Evolutionary conservation across 441 rosid genomes (phyloP).

Genomic region (Flueggea neowawraea): DNA sequence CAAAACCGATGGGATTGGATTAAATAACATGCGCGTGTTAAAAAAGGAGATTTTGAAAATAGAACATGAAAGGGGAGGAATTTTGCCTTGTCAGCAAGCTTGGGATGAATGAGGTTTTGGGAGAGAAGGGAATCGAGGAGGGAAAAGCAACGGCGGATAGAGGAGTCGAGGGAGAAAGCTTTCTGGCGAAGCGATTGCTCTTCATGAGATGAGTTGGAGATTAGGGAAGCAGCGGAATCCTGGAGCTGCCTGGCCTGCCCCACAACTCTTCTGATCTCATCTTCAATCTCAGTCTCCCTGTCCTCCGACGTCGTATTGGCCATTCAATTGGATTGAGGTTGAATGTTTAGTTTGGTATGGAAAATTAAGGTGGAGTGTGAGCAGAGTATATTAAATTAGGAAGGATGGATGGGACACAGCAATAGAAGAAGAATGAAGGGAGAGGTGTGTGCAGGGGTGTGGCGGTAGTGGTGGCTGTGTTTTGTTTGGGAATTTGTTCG

Average conservation of each 20-base stretch:
- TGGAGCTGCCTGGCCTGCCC: constrained; percentile 83
- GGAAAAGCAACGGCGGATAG: constrained; percentile 63
- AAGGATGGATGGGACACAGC: no score
- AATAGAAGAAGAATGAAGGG: no score
- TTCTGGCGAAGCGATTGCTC: constrained; percentile 73
- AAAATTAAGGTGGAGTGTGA: no score
- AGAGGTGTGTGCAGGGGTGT: no score
- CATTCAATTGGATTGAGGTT: no score
- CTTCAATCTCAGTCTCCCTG: constrained; percentile 38
- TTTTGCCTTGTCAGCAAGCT: constrained; percentile 57
- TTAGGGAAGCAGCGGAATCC: constrained; percentile 60
- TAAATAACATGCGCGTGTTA: constrained; percentile 2
- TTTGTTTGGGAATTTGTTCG: no score
- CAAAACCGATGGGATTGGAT: background rate
- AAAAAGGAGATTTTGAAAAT: background rate
- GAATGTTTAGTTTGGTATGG: no score
- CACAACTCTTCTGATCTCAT: constrained; percentile 58
- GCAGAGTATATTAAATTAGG: no score
- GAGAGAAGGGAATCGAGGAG: constrained; percentile 40
- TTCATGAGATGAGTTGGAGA: constrained; percentile 52
- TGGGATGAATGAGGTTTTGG: constrained; percentile 46
- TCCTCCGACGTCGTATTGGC: no score
- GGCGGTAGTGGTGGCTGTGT: no score
- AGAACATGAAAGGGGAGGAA: background rate
- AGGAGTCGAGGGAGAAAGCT: constrained; percentile 71